phyloP scores from a whole-genome alignment of 768 basidiomycete genomes.

The Favolaschia claudopus region DNA sequence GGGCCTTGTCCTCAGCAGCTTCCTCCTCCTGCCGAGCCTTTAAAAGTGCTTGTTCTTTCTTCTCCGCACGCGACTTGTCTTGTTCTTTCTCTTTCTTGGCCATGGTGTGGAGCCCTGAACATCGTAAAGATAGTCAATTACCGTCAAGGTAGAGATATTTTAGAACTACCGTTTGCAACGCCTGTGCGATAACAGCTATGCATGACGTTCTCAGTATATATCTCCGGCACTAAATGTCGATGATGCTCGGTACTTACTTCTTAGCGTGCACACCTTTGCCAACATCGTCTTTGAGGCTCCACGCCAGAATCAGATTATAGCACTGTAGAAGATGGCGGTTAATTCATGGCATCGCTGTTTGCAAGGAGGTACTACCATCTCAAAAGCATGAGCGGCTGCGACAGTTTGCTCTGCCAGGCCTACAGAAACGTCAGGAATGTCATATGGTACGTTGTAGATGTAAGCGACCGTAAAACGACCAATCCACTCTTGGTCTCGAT shows the following conservation, averaged over 20 bases:
- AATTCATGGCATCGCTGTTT: conserved; percentile 9
- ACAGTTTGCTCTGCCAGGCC: conserved; percentile 35
- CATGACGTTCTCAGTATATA: not conserved
- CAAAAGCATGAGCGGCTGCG: conserved; percentile 34
- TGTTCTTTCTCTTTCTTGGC: conserved; percentile 30
- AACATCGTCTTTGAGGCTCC: conserved; percentile 29
- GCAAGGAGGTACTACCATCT: conserved; percentile 8
- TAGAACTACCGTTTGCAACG: conserved; percentile 10
- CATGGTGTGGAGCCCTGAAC: conserved; percentile 23
- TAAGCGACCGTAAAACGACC: conserved; percentile 32
- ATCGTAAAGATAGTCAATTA: not conserved
- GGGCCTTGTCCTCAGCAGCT: conserved; percentile 28
- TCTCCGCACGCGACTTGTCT: conserved; percentile 26
- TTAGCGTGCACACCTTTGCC: conserved; percentile 30
- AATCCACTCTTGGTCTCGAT: conserved; percentile 15
- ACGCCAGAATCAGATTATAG: conserved; percentile 35
- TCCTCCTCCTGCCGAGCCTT: conserved; percentile 28
- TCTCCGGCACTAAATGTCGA: not conserved
- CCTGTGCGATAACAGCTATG: conserved; percentile 17
- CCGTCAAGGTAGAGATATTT: not conserved
- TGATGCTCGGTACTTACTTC: conserved; percentile 25
- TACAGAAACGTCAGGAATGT: not conserved
- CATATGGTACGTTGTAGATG: not conserved
- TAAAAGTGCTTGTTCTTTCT: conserved; percentile 28
- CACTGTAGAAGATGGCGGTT: conserved; percentile 15